Percentiles rank a stretch among this genome's conserved stretches.
phyloP scores from a whole-genome alignment of 2,329 filamentous ascomycete species.

The Fusarium floridanum region DNA sequence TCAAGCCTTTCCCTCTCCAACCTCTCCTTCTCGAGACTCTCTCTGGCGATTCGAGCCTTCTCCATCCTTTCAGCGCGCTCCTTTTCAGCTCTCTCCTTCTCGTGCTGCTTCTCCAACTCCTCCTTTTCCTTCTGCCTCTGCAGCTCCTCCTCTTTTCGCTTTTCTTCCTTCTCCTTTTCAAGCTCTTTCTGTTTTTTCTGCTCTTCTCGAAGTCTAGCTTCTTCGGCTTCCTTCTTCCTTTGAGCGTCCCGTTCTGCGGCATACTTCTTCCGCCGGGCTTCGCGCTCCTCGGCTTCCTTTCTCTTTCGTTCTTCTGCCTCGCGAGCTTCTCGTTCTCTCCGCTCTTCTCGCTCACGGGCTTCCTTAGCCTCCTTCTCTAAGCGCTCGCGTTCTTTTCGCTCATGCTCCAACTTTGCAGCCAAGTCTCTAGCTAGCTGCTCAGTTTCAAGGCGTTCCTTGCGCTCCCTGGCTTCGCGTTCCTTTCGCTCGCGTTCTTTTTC shows the following conservation, averaged over 20 bases:
- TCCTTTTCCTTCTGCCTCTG: conserved; percentile 53
- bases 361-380: conserved; percentile 59
- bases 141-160: conserved; percentile 49
- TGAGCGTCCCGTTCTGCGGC: conserved; percentile 36
- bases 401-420: conserved; percentile 54
- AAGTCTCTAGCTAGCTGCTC: conserved; percentile 48
- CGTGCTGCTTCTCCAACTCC: conserved; percentile 13
- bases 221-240: conserved; percentile 43
- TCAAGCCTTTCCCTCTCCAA: conserved; percentile 47
- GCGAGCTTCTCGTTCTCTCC: conserved; percentile 58
- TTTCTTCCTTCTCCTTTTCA: conserved; percentile 47
- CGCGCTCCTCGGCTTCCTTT: conserved; percentile 54
- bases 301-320: conserved; percentile 48
- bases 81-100: conserved; percentile 6
- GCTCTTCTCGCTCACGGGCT: conserved; percentile 52
- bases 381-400: conserved; percentile 57
- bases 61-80: not conserved
- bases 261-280: conserved; percentile 50
- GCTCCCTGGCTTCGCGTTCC: conserved; percentile 52
- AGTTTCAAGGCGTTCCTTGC: conserved; percentile 46
- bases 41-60: not conserved
- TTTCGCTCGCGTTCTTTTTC: conserved; percentile 55
- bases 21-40: conserved; percentile 42
- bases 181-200: conserved; percentile 57
- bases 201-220: conserved; percentile 39